Evolutionary conservation across 306 rosid species (phyloP).

Genomic region (Sesbania bispinosa): DNA sequence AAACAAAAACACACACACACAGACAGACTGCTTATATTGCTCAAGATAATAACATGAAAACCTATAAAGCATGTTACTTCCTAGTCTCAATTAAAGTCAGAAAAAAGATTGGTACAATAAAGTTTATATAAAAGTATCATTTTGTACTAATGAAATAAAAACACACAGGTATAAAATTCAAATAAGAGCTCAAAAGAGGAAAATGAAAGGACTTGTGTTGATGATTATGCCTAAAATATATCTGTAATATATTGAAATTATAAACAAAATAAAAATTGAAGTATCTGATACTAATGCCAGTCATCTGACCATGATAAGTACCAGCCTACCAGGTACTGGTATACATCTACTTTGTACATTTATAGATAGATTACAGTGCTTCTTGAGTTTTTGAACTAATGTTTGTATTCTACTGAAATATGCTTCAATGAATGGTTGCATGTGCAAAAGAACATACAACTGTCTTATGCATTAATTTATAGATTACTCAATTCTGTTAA

Average conservation of each 20-base stretch:
- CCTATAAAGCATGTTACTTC: not conserved
- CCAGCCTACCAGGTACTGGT: not conserved
- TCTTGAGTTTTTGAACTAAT: not conserved
- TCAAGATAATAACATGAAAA: not conserved
- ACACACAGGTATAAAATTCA: not conserved
- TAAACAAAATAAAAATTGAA: not conserved
- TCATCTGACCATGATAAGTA: not conserved
- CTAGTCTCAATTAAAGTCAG: not conserved
- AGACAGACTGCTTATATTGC: not conserved
- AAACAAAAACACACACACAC: not conserved
- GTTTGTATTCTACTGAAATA: conserved; percentile 3
- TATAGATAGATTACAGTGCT: not conserved
- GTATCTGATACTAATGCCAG: not conserved
- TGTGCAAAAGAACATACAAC: not conserved
- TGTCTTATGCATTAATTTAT: not conserved
- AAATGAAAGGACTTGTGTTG: not conserved
- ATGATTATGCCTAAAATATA: not conserved
- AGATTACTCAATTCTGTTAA: not conserved
- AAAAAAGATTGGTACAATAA: not conserved
- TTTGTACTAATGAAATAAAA: not conserved
- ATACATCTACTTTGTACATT: not conserved
- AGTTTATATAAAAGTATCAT: not conserved
- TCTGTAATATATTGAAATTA: not conserved
- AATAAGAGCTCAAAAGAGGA: not conserved
- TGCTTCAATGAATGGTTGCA: conserved; percentile 13